Conservation (phyloP, 768 basidiomycete species). For the Auriscalpium vulgare region DNA sequence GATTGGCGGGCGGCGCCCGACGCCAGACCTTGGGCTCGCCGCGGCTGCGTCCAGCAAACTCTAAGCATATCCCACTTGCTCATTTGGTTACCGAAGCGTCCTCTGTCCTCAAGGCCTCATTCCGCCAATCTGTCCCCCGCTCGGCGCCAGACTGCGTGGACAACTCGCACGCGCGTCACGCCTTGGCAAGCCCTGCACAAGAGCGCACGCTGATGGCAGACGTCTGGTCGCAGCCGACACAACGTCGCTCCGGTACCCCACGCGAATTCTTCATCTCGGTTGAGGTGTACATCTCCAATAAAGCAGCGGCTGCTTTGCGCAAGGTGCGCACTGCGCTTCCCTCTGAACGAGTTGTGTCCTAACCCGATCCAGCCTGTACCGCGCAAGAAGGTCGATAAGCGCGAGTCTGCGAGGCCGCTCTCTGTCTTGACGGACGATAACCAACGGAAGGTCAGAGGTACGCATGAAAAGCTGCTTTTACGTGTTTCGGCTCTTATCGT, state of each 20-base stretch:
- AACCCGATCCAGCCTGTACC: conserved; percentile 29
- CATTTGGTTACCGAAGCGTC: no score
- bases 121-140: no score
- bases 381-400: conserved; percentile 51
- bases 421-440: conserved; percentile 34
- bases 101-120: no score
- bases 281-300: conserved; percentile 16
- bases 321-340: conserved; percentile 3
- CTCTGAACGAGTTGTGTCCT: not conserved
- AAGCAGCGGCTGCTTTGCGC: conserved; percentile 13
- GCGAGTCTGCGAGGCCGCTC: conserved; percentile 28
- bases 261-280: conserved; percentile 12
- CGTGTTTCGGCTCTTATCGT: not conserved
- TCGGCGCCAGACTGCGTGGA: no score
- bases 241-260: not conserved
- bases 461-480: not conserved
- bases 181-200: no score
- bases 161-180: no score
- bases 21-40: no score
- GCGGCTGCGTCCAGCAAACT: no score
- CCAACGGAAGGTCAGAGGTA: conserved; percentile 55
- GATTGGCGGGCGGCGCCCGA: no score
- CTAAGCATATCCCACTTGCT: no score
- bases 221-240: conserved; percentile 2
- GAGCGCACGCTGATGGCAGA: conserved; percentile 5